Base-by-base conservation (phyloP, 192 early-diverging fungal species). In the Kappamyces sp. region DNA sequence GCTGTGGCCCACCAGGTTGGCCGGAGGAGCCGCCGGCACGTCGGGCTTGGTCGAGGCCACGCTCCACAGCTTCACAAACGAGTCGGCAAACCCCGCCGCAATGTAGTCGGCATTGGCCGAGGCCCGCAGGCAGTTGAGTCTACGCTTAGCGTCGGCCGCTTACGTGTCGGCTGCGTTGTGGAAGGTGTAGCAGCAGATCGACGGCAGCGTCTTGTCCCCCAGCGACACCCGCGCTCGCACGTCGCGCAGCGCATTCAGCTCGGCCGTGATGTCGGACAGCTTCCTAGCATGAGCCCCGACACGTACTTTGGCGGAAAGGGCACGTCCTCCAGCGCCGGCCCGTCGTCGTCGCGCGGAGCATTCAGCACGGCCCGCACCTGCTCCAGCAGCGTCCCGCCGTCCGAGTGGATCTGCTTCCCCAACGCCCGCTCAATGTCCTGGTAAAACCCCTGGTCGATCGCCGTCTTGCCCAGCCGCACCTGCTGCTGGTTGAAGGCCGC, bases 151-250 rank as follows among this genome's bases (percentile, higher is more conserved):
- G 14, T 32, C 47, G 40, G 57, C 1, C 39, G 38, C 51, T 35
- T 38, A 66, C 63, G 67, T 73, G 72, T 86, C 82, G 66, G 88
- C 75, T 11, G 91, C 88, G 68, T 99, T 99, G 68, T 95, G 92
- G 63, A 98, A 88, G 32, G 93, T 99, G 68, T 91, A 96, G 62
- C 86, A 90, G 72, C 92, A 94, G 34, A 98, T 80, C 14, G 90
- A 93, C 9, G 93, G 91, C 30, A 91, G 70, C 7, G 85, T 79
- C 1, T 72, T 71, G 3, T 82, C 71, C 4, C 77, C 73, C n/a
- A 93, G 59, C 5, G 75, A 66, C 14, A 90, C 75, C 40, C 87
- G 83, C 45, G 91, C 88, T 57, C 83, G 73, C 5, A 87, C 60
- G 40, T 97, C 89, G 50, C 84, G 81, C 36, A 95, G 67, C 30